phyloP scores from a whole-genome alignment of 768 basidiomycete species.

The Leccinum ochraceum region DNA sequence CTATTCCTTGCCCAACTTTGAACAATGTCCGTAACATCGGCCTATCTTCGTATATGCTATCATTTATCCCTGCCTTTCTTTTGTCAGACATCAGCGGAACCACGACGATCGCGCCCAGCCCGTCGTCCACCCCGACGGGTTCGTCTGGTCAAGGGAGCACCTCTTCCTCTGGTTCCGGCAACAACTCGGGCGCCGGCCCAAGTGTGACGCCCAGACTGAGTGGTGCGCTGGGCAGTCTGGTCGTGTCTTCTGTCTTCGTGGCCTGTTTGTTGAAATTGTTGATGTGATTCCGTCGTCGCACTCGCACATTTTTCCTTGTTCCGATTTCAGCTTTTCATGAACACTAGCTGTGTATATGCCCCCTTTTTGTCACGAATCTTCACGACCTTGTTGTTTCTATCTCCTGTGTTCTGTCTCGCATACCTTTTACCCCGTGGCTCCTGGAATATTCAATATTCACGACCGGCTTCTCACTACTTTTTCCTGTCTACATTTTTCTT shows the following conservation, averaged over 20 bases:
- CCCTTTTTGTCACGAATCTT: too few relatives aligned
- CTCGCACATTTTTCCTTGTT: neutral
- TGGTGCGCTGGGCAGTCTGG: conserved; percentile 13
- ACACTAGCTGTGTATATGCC: too few relatives aligned
- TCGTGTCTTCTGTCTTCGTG: conserved; percentile 18
- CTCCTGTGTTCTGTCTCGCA: too few relatives aligned
- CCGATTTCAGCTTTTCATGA: too few relatives aligned
- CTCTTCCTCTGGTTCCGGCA: conserved; percentile 2
- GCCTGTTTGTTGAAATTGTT: conserved; percentile 18
- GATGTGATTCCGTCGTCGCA: conserved; percentile 13
- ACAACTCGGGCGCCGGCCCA: neutral
- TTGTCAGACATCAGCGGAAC: conserved; percentile 28
- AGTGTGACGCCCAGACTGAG: conserved; percentile 4
- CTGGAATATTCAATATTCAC: too few relatives aligned
- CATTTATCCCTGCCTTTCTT: neutral
- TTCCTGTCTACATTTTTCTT: neutral
- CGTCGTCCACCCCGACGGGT: conserved; percentile 1
- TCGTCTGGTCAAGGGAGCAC: conserved; percentile 8
- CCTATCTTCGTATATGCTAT: neutral
- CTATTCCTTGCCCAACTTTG: conserved; percentile 43
- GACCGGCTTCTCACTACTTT: too few relatives aligned
- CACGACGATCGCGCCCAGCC: conserved; percentile 14
- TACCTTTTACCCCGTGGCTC: too few relatives aligned
- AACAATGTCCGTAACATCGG: conserved; percentile 39
- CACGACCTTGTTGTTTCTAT: too few relatives aligned